Evolutionary conservation across 441 rosid species (phyloP).

Genomic region (Corymbia citriodora): DNA sequence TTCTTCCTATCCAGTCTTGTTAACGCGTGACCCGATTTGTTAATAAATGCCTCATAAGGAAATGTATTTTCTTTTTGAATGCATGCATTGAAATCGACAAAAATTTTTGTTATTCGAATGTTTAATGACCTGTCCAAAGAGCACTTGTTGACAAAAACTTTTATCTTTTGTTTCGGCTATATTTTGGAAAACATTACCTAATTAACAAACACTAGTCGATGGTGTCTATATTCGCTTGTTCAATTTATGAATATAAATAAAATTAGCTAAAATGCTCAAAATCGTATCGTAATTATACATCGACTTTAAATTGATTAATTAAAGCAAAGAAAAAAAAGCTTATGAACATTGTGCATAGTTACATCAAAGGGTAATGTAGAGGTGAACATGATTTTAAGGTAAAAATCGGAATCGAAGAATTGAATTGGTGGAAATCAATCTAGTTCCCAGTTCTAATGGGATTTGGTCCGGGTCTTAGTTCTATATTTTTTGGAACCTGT

Average conservation of each 20-base stretch:
- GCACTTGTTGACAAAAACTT: rapidly evolving
- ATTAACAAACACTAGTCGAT: rapidly evolving
- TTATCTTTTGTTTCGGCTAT: neutral
- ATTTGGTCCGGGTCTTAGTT: neutral
- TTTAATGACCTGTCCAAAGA: rapidly evolving
- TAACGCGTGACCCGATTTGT: neutral
- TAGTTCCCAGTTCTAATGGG: rapidly evolving
- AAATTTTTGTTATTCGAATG: rapidly evolving
- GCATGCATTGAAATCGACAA: neutral
- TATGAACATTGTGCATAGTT: neutral
- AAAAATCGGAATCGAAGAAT: no score
- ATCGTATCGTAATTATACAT: rapidly evolving
- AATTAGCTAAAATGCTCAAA: neutral
- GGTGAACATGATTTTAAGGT: neutral
- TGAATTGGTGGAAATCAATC: neutral
- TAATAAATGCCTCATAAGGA: neutral
- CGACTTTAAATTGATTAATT: neutral
- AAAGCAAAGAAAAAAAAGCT: neutral
- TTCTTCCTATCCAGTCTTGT: neutral
- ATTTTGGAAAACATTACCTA: rapidly evolving
- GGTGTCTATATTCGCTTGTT: neutral
- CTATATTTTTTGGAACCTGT: neutral
- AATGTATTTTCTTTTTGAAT: neutral
- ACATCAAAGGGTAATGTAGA: neutral
- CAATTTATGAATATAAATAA: neutral